Evolutionary conservation across 2,329 filamentous ascomycete genomes (phyloP).

Genomic region (Cordyceps pruinosa): DNA sequence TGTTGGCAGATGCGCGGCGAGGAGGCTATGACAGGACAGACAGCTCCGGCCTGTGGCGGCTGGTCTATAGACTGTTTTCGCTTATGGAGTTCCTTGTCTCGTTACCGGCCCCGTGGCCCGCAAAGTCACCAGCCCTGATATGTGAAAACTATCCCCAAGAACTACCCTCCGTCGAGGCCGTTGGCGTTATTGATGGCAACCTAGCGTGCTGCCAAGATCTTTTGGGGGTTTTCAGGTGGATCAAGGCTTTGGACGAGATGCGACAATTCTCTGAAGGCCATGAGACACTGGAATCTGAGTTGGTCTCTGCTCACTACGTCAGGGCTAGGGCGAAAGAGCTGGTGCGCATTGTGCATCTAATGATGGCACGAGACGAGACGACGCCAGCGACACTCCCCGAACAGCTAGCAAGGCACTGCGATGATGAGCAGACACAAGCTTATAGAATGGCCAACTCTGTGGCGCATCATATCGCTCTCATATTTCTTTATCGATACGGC

Average conservation of each 20-base stretch:
- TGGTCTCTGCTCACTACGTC: not conserved
- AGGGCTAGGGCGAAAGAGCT: not conserved
- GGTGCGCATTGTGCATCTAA: not conserved
- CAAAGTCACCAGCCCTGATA: not conserved
- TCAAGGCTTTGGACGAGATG: not conserved
- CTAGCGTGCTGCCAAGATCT: conserved; percentile 2
- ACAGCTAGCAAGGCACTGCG: not conserved
- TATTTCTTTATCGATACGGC: not conserved
- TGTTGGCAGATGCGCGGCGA: not conserved
- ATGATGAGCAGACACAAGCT: not conserved
- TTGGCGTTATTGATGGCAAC: not conserved
- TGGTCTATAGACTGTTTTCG: not conserved
- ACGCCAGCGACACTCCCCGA: not conserved
- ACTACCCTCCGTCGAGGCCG: not conserved
- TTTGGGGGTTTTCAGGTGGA: not conserved
- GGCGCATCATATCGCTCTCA: not conserved
- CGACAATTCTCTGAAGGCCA: not conserved
- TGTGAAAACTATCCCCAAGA: not conserved
- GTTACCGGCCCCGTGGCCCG: not conserved
- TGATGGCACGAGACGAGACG: conserved; percentile 1
- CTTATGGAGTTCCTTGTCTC: conserved; percentile 2
- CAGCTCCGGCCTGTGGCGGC: not conserved
- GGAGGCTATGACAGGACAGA: not conserved
- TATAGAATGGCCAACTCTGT: not conserved
- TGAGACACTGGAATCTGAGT: not conserved